Evolutionary conservation across 768 basidiomycete genomes (phyloP).

Genomic region (Xanthoconium stramineum): DNA sequence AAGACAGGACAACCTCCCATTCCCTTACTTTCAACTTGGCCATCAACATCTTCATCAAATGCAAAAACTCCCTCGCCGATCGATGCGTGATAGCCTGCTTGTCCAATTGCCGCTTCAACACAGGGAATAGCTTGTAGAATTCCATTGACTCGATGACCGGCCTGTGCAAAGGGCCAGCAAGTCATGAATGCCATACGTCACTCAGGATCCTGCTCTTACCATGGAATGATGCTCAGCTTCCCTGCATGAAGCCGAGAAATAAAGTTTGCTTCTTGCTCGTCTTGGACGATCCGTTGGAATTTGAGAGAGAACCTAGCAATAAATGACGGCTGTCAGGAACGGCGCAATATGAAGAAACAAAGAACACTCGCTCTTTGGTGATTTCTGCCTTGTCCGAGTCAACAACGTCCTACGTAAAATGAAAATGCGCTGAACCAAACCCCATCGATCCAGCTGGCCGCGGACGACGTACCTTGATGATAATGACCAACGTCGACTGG

Average conservation of each 20-base stretch:
- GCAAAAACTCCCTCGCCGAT: constrained; percentile 52
- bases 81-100: constrained; percentile 47
- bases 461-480: constrained; percentile 48
- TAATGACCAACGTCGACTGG: constrained; percentile 56
- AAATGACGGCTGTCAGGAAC: background rate
- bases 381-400: constrained; percentile 61
- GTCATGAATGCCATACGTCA: background rate
- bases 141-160: constrained; percentile 61
- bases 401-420: constrained; percentile 52
- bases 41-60: constrained; percentile 60
- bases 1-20: background rate
- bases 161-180: constrained; percentile 7
- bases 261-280: constrained; percentile 60
- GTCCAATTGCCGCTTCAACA: constrained; percentile 46
- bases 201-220: constrained; percentile 27
- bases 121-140: constrained; percentile 55
- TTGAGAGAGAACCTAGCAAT: constrained; percentile 49
- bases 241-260: constrained; percentile 59
- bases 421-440: background rate
- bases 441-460: background rate
- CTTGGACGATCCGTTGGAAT: constrained; percentile 57
- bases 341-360: background rate
- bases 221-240: constrained; percentile 55
- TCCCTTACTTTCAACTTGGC: constrained; percentile 58
- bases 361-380: constrained; percentile 45